Conservation (phyloP, 345 rosid genomes). For the Anastatica hierochuntica region DNA sequence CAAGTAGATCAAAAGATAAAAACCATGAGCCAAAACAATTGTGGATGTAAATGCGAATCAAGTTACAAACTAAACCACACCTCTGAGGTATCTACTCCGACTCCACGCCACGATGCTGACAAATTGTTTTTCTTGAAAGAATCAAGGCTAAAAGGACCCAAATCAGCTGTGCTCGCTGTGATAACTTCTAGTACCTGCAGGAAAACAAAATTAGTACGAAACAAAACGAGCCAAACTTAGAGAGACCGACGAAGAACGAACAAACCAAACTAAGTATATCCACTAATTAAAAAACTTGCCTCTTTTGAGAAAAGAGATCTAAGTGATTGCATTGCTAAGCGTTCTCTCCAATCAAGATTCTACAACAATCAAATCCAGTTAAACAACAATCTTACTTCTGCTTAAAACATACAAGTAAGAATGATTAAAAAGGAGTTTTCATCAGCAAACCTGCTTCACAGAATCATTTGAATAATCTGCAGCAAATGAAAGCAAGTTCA, state of each 20-base stretch:
- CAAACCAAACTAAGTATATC: not conserved
- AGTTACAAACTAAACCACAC: conserved; percentile 24
- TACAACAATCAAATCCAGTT: conserved; percentile 30
- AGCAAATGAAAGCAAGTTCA: too few species aligned
- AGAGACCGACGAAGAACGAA: not conserved
- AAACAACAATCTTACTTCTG: not conserved
- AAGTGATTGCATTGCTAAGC: conserved; percentile 51
- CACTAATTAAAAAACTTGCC: conserved; percentile 38
- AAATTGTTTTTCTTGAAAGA: conserved; percentile 60
- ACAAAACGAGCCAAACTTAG: not conserved
- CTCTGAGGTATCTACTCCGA: conserved; percentile 39
- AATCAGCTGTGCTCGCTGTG: conserved; percentile 55
- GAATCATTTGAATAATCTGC: conserved; percentile 51
- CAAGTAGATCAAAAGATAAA: conserved; percentile 16
- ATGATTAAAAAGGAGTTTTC: not conserved
- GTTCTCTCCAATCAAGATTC: conserved; percentile 85
- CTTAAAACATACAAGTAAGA: not conserved
- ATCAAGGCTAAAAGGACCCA: conserved; percentile 80
- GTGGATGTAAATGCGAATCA: not conserved
- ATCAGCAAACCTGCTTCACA: conserved; percentile 39
- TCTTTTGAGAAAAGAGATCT: conserved; percentile 67
- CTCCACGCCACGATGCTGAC: conserved; percentile 87
- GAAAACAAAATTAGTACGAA: too few species aligned
- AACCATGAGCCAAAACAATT: conserved; percentile 13
- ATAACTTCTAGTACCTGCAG: conserved; percentile 76